Evolutionary conservation across 192 early-diverging fungal genomes (phyloP), one percentile per base, ranked within the genome.

Genomic region (Coemansia sp.): DNA sequence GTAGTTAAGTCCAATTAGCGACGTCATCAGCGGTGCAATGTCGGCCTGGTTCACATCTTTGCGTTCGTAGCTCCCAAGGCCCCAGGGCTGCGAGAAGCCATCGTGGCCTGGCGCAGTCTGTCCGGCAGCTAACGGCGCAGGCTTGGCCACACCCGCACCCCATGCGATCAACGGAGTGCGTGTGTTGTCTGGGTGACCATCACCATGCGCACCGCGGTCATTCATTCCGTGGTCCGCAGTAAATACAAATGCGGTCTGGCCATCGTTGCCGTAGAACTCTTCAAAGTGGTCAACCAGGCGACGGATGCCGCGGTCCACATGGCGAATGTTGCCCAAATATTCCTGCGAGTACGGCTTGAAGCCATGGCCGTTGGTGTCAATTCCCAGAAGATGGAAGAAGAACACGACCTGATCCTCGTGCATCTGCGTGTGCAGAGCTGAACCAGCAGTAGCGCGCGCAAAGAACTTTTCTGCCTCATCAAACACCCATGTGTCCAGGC

Each of bases 171-270:
- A 79, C 6, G 96, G 96, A 12, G 96, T 98, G 54, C 90, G 84
- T 5, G 96, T 98, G 73, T 94, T 94, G 68, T 96, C 92, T 6
- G 94, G 93, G 72, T 98, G 89, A 38, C 96, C 96, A 68, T 98
- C 95, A 51, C 95, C 95, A 71, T 98, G 95, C 53, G 74, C 90
- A 58, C 94, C 94, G 59, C 89, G 84, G 66, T 95, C 92, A 69
- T 88, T 90, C 96, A 98, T 98, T 32, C 96, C 96, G 70, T 98
- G 96, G 75, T 98, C 96, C 1, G 94, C 86, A 10, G 94, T 93
- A 61, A 98, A 94, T n/a, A 98, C 83, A 62, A 88, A 96, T 2
- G 92, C 86, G 11, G 94, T 98, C 66, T 86, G 81, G 23, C 85
- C 87, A 72, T 96, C 94, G 76, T 89, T 64, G 20, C 66, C 74